Percentiles rank a stretch among this genome's conserved stretches.
These are phyloP conservation scores for Erigeron canadensis DNA, from an alignment of 129 eudicot genomes.

Conservation along the genomic window DNA sequence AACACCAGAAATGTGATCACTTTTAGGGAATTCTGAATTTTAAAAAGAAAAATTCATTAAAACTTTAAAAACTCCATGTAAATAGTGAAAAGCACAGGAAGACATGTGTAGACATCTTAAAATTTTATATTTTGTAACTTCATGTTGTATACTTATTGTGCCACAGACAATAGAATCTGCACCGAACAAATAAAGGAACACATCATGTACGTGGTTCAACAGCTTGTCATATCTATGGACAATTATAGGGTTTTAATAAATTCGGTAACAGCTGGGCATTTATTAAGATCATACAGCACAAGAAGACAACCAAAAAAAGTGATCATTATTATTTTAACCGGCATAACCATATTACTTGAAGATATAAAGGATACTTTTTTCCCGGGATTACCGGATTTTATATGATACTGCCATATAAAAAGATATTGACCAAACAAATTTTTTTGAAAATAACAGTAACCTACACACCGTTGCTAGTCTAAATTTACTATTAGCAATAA, in stretches of 20 bases:
- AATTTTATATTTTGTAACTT: not conserved
- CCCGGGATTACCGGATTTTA: not conserved
- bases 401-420: not conserved
- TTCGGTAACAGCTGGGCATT: not conserved
- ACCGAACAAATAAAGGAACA: not conserved
- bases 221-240: not conserved
- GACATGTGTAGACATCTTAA: not conserved
- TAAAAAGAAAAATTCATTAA: not conserved
- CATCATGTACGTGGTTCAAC: not conserved
- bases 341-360: not conserved
- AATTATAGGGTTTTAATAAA: slow-evolving; percentile 7
- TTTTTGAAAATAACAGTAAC: not conserved
- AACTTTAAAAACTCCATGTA: not conserved
- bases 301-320: not conserved
- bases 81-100: not conserved
- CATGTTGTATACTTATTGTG: not conserved
- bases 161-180: not conserved
- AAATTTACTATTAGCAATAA: not conserved
- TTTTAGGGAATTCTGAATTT: slow-evolving; percentile 59
- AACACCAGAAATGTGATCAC: slow-evolving; percentile 45
- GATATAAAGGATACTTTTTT: too few species aligned
- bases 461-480: not conserved
- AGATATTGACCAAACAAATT: not conserved
- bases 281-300: not conserved
- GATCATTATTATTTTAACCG: slow-evolving; percentile 2